These are phyloP conservation scores for Syzygium jambos DNA, from an alignment of 345 rosid species.

Conservation along the genomic window DNA sequence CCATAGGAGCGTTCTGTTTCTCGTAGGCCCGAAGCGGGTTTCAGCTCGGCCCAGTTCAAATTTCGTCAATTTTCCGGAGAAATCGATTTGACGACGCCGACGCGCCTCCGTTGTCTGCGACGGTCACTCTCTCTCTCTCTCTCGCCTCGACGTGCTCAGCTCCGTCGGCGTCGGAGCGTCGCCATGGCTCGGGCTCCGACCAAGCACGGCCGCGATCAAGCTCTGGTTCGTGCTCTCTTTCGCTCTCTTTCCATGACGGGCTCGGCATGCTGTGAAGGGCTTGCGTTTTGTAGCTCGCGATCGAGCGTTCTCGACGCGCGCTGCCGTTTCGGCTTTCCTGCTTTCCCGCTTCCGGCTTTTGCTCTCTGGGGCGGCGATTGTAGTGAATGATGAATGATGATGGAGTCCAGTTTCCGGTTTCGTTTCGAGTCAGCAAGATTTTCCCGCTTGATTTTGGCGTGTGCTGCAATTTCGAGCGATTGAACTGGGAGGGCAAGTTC, in stretches of 20 bases:
- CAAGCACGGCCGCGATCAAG: slow-evolving; percentile 63
- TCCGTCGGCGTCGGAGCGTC: not conserved
- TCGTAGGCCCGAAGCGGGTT: not conserved
- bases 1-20: too few relatives aligned
- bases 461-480: not conserved
- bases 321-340: not conserved
- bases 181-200: slow-evolving; percentile 30
- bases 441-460: not conserved
- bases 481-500: not conserved
- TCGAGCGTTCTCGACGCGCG: not conserved
- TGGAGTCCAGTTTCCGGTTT: not conserved
- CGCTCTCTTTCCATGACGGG: not conserved
- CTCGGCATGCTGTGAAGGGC: not conserved
- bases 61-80: not conserved
- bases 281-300: not conserved
- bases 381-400: not conserved
- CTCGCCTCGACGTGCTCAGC: not conserved
- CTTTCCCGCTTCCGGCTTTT: not conserved
- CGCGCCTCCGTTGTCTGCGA: not conserved
- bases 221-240: slow-evolving; percentile 29
- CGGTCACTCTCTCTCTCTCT: not conserved
- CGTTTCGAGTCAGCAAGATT: not conserved
- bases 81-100: not conserved
- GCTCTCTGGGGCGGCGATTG: not conserved
- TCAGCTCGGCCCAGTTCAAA: not conserved